Evolutionary conservation across 192 early-diverging fungal species (phyloP), one percentile per base, ranked within the genome.

Genomic region (Dimargaris verticillata): DNA sequence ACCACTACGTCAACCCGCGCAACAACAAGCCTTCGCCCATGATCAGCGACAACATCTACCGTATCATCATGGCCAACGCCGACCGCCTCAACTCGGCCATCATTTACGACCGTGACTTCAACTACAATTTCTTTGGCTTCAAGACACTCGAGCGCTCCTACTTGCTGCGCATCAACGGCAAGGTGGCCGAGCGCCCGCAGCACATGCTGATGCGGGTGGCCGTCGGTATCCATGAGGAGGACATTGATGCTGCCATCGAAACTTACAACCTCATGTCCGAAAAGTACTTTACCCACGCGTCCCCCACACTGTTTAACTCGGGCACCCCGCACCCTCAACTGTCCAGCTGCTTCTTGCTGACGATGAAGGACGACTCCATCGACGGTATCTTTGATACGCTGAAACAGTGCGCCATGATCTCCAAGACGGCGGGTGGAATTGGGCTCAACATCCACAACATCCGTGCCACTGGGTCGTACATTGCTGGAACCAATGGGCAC

Each of bases 121-220:
- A 83, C 65, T 99, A 96, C 80, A 93, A 93, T 76, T 99, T 83
- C 79, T 99, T 99, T 84, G 95, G 95, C 11, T 96, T 96, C 86
- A 99, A 99, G 78, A 99, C 93, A 13, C 81, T 99, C 10, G 95
- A 99, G 76, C 84, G 95, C 25, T 89, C 86, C 44, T 99, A 99
- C 66, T 80, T 99, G 25, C 75, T 99, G 61, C 78, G 82, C 58
- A 86, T 96, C 71, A 83, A 89, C 63, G 83, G 85, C 38, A 82
- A 83, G 58, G 83, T 93, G 29, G 93, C 88, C 3, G 93, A 98
- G 74, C 72, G 95, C 41, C 95, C 95, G 18, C 95, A 98, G 71
- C 95, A 98, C 72, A 77, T 99, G 86, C 72, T 99, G 47, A 99
- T 99, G 95, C 88, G 95, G 66, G 93, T 99, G 18, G 75, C 91